Base-by-base conservation (phyloP, 1,284 basidiomycete species). In the Ustilago loliicola region DNA sequence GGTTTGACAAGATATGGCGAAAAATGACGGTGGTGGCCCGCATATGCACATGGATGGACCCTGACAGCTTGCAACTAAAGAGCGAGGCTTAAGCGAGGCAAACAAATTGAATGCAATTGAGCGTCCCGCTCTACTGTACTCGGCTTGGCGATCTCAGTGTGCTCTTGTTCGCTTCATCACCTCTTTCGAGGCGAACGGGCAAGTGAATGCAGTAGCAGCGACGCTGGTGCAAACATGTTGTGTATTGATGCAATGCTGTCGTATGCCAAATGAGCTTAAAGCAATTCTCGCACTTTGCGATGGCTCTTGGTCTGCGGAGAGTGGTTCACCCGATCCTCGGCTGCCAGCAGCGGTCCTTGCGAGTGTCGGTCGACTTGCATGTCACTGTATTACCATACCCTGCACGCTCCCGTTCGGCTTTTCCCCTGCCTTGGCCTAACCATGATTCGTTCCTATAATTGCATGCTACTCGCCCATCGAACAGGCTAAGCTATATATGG, bases 11-110 rank as follows among this genome's bases (percentile, higher is more conserved):
- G 40, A 19, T 42, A 4, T 5, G n/a, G 40, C 40, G 40, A 17
- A 47, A 47, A 47, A 47, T 47, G 45, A 47, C 45, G 45, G 45
- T 47, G 45, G 45, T 47, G 45, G 45, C 45, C 17, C n/a, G 45
- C 13, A 21, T 23, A 47, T 47, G 45, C 45, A 47, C n/a, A 47
- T 23, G 45, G 4, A 11, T 47, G 23, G 45, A 47, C 45, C 45
- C 45, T 47, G 45, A 47, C 45, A 47, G 45, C n/a, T 47, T 23
- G 19, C 45, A 47, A 23, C 7, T 23, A 21, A 8, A 47, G 45
- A 23, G 17, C 45, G 45, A 47, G 17, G n/a, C 23, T 23, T 47
- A 47, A 47, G 45, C 45, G 45, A 42, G 40, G 40, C 40, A 42
- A 42, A 42, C 6, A 10, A 10, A 42, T 42, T 19, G 40, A 42